Evolutionary conservation across 805 yeast species (phyloP).

Genomic region (Cyberlindnera samutprakarnensis): DNA sequence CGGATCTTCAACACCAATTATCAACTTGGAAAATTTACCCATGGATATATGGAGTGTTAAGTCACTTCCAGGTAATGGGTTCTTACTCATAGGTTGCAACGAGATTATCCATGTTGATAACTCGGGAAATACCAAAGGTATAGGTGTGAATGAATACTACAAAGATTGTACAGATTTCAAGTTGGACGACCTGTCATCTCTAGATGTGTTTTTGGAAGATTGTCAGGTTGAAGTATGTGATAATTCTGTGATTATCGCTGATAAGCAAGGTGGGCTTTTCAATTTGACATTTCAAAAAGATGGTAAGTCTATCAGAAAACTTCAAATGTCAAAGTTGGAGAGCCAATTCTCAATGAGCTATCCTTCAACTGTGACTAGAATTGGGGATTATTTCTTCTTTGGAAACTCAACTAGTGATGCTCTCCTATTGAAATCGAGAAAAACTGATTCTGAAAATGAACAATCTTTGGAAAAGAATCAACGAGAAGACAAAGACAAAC

Average conservation of each 20-base stretch:
- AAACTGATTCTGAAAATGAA: not conserved
- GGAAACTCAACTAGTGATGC: constrained; percentile 57
- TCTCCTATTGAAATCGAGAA: constrained; percentile 28
- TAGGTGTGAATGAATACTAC: constrained; percentile 54
- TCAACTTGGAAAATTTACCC: constrained; percentile 59
- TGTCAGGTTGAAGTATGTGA: constrained; percentile 31
- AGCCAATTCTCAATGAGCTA: not conserved
- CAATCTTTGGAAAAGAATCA: not conserved
- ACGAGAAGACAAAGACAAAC: constrained; percentile 1
- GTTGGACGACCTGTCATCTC: constrained; percentile 38
- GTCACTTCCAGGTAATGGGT: constrained; percentile 69
- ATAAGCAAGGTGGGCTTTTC: constrained; percentile 24
- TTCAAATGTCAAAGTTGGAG: constrained; percentile 11
- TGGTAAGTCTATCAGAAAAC: constrained; percentile 28
- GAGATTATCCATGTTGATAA: constrained; percentile 74
- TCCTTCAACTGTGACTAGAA: constrained; percentile 29
- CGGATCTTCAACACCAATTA: constrained; percentile 52
- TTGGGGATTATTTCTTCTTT: constrained; percentile 45
- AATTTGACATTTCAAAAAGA: constrained; percentile 27
- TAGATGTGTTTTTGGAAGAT: constrained; percentile 51
- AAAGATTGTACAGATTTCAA: constrained; percentile 31
- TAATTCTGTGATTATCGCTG: constrained; percentile 30
- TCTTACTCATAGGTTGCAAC: constrained; percentile 64
- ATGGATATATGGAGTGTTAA: constrained; percentile 61
- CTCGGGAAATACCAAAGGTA: constrained; percentile 58